These are phyloP conservation scores for Cladosporium sp. DNA, from an alignment of 2,329 filamentous ascomycete species.

Conservation along the genomic window DNA sequence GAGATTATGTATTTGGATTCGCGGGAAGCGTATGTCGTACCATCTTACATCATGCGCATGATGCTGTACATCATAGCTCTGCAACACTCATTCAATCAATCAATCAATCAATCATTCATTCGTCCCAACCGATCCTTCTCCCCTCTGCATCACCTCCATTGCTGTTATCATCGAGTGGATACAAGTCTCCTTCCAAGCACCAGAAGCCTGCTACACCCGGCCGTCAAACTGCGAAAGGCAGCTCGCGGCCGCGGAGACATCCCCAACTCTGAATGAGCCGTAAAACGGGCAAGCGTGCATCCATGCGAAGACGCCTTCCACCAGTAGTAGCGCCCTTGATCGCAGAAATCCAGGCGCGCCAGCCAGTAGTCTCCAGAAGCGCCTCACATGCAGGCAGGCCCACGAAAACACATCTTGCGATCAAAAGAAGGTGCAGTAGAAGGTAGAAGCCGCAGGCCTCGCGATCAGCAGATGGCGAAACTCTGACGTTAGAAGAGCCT, in stretches of 20 bases:
- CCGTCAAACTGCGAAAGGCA: not conserved
- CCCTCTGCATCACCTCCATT: not conserved
- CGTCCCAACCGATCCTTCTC: not conserved
- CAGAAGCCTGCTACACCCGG: not conserved
- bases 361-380: not conserved
- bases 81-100: not conserved
- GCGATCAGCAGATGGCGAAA: too few species aligned
- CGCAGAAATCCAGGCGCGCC: not conserved
- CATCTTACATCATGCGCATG: constrained; percentile 4
- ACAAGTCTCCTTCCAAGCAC: not conserved
- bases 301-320: constrained; percentile 7
- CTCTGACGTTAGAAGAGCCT: not conserved
- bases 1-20: not conserved
- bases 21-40: not conserved
- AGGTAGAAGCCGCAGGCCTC: not conserved
- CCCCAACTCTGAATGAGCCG: not conserved
- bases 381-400: not conserved
- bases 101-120: not conserved
- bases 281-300: constrained; percentile 11
- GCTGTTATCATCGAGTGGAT: not conserved
- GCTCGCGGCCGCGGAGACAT: not conserved
- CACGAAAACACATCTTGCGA: not conserved
- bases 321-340: constrained; percentile 3
- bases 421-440: not conserved
- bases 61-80: not conserved